Evolutionary conservation across 1,284 basidiomycete genomes (phyloP), one percentile per base, ranked within the genome.

Genomic region (Salmacisia buchloeana): DNA sequence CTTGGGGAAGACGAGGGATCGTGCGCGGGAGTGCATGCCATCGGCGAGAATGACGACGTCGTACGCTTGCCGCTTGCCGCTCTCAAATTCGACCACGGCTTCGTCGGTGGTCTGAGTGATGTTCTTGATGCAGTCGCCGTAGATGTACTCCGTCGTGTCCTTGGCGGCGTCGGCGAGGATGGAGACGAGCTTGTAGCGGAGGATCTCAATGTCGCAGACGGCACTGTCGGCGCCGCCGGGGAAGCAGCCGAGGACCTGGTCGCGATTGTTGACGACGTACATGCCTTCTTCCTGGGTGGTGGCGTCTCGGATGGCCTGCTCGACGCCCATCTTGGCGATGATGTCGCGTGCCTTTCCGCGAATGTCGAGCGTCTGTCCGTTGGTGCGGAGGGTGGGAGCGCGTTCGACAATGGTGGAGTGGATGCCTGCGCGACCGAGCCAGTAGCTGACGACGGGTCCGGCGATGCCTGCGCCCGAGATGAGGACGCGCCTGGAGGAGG

Each of bases 381-480:
- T 68, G 0, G 63, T 58, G 2, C 76, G 66, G 10, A 81, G 67
- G 10, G 56, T 39, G 7, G 68, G 61, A 10, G 69, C 65, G 31
- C 76, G 73, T 60, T 82, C 81, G 15, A 82, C 66, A 31, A 82
- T 58, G 13, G 81, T 81, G 7, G 77, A 73, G 7, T 58, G 58
- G 21, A 65, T 66, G 9, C 77, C 78, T 18, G 71, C 67, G 18
- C 65, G 68, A 3, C 71, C 58, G 4, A 80, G 68, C 65, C 68
- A 78, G 29, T 63, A 79, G 0, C 81, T 80, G 9, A 76, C 33
- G 1, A 76, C 67, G 27, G 80, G 76, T 0, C 81, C 81, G 13
- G 80, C 78, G 31, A 82, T 79, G 45, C 79, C 72, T 0, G 75
- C 81, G 3, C 81, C 81, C 15, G 72, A 74, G 63, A 82, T 78